Evolutionary conservation across 2,329 filamentous ascomycete species (phyloP), one percentile per base, ranked within the genome.

Genomic region (Camptophora hylomeconis): DNA sequence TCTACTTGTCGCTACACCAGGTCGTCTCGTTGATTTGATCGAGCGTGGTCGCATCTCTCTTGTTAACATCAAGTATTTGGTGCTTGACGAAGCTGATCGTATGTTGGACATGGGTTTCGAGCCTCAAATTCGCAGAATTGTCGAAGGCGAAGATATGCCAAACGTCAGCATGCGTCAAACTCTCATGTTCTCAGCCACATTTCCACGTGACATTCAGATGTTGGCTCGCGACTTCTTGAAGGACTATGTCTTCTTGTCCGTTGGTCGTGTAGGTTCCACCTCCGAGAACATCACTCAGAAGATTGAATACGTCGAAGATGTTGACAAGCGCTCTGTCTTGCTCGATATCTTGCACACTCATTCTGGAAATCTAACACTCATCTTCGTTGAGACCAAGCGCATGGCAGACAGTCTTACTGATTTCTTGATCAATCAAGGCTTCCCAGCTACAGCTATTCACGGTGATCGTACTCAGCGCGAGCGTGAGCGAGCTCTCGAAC

Each of bases 51-150:
- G 87, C 53, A 95, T 98, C 57, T 95, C 89, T 24, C 77, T 98
- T 32, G 74, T 77, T 60, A 94, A 93, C 71, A 98, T 98, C 72
- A 95, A 94, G 69, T 98, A 98, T 57, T 73, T 98, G 39, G 83
- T 98, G 48, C 81, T 98, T 31, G 89, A 98, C 49, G 89, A 98
- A 73, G 89, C 89, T 58, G 89, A 98, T 67, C 89, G 89, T 58
- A 98, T 98, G 89, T 71, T 98, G 70, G 89, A 98, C 72, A 98
- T 98, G 89, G 89, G 89, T 89, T 98, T 98, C 70, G 89, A 98
- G 69, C 89, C 89, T 50, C 89, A 98, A 65, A 98, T 98, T 54
- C 86, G 89, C 51, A 81, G 87, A 49, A 95, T 98, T 50, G 89
- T 98, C 24, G 87, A 95, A 62, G 84, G 84, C 37, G 89, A 95